phyloP scores from a whole-genome alignment of 306 rosid genomes.

The Corylus americana region DNA sequence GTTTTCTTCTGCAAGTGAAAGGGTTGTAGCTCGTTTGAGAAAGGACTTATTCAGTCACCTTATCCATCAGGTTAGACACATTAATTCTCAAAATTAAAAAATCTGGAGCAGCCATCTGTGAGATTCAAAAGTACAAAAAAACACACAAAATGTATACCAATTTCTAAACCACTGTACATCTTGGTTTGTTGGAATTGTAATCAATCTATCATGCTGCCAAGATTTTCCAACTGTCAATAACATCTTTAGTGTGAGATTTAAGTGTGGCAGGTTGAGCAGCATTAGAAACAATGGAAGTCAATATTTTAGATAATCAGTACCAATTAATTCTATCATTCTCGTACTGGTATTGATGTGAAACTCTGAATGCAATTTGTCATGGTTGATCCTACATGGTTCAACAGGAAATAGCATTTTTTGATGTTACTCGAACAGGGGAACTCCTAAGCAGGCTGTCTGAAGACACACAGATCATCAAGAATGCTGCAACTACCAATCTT shows the following conservation, averaged over 20 bases:
- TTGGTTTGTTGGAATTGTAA: neutral
- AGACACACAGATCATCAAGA: slow-evolving; percentile 51
- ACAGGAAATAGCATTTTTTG: slow-evolving; percentile 54
- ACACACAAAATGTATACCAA: neutral
- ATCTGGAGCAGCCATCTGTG: neutral
- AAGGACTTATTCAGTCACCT: slow-evolving; percentile 47
- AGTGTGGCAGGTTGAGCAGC: neutral
- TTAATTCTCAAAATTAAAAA: neutral
- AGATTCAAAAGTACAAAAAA: neutral
- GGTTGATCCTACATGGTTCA: slow-evolving; percentile 13
- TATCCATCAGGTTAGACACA: slow-evolving; percentile 34
- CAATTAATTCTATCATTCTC: neutral
- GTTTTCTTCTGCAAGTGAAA: slow-evolving; percentile 51
- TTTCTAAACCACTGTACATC: neutral
- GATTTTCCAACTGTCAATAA: neutral
- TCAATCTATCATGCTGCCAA: neutral
- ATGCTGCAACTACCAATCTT: slow-evolving; percentile 54
- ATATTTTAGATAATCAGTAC: neutral
- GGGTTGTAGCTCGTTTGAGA: slow-evolving; percentile 53
- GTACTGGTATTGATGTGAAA: neutral
- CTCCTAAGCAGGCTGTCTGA: slow-evolving; percentile 55
- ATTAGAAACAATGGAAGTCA: neutral
- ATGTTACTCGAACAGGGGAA: slow-evolving; percentile 53
- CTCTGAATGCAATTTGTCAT: neutral
- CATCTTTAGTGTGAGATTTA: neutral